A percentile compares a stretch with the other conserved stretches of the same genome.
These are phyloP conservation scores for Stramenopiles sp. DNA, from an alignment of 352 stramenopile species.

Conservation along the genomic window DNA sequence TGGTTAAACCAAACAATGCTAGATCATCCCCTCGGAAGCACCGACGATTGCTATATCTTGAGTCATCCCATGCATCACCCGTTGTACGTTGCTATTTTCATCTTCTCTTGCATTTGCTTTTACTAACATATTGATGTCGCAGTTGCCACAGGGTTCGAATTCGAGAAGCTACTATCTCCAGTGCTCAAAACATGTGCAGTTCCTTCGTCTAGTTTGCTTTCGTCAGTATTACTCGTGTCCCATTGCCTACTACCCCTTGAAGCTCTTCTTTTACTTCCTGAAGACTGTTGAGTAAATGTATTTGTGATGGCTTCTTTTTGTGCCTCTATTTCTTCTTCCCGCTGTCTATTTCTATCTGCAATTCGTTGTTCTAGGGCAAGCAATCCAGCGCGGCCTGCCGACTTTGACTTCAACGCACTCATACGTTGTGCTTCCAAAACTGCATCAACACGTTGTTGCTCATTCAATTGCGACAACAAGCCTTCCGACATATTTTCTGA, in stretches of 20 bases:
- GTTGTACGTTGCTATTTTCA: too few relatives aligned
- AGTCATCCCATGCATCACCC: background rate
- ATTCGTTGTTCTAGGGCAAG: background rate
- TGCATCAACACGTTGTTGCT: background rate
- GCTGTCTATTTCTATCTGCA: background rate
- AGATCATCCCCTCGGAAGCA: background rate
- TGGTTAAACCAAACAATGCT: background rate
- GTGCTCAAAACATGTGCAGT: too few relatives aligned
- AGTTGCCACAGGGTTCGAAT: too few relatives aligned
- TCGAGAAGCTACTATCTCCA: too few relatives aligned
- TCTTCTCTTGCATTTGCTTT: too few relatives aligned
- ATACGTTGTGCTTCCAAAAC: background rate
- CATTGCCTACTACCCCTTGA: too few relatives aligned
- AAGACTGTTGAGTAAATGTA: too few relatives aligned
- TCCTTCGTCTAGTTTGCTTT: too few relatives aligned
- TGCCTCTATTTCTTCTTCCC: background rate
- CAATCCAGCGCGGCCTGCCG: background rate
- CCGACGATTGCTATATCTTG: background rate
- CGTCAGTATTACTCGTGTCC: too few relatives aligned
- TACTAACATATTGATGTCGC: too few relatives aligned
- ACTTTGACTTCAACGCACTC: background rate
- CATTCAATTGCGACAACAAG: background rate
- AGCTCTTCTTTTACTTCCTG: too few relatives aligned
- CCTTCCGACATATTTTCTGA: background rate
- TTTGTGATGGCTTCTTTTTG: background rate